phyloP scores from a whole-genome alignment of 1,284 basidiomycete genomes.

The Tremellales sp. region DNA sequence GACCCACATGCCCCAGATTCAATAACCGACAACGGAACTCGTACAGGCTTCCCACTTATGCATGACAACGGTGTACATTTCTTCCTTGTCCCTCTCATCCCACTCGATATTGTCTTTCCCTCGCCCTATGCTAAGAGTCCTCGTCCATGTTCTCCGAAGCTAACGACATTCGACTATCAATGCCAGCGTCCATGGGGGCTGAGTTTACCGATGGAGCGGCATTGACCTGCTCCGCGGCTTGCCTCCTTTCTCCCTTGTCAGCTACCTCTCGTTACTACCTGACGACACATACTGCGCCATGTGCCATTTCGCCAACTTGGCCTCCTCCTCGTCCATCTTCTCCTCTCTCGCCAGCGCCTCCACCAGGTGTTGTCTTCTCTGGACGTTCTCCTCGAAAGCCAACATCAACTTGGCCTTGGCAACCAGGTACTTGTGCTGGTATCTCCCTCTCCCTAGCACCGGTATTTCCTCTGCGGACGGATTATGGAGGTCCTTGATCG shows the following conservation, averaged over 20 bases:
- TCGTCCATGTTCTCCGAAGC: no score
- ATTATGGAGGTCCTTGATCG: constrained; percentile 14
- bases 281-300: no score
- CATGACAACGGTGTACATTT: background rate
- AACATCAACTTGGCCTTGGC: constrained; percentile 47
- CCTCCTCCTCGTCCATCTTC: background rate
- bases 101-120: background rate
- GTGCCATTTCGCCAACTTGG: no score
- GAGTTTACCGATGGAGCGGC: no score
- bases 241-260: no score
- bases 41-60: background rate
- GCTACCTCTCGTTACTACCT: no score
- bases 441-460: constrained; percentile 28
- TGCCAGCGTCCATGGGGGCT: no score
- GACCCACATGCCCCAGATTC: constrained; percentile 43
- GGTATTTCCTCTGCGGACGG: constrained; percentile 25
- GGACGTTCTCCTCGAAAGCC: constrained; percentile 43
- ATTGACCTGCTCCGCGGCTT: no score
- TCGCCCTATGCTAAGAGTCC: background rate
- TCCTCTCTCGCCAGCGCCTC: constrained; percentile 18
- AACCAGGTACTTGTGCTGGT: constrained; percentile 42
- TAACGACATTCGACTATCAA: no score
- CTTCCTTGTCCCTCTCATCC: constrained; percentile 2
- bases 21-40: constrained; percentile 15
- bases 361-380: constrained; percentile 32